phyloP scores from a whole-genome alignment of 2,329 filamentous ascomycete species.

The Colletotrichum chlorophyti region DNA sequence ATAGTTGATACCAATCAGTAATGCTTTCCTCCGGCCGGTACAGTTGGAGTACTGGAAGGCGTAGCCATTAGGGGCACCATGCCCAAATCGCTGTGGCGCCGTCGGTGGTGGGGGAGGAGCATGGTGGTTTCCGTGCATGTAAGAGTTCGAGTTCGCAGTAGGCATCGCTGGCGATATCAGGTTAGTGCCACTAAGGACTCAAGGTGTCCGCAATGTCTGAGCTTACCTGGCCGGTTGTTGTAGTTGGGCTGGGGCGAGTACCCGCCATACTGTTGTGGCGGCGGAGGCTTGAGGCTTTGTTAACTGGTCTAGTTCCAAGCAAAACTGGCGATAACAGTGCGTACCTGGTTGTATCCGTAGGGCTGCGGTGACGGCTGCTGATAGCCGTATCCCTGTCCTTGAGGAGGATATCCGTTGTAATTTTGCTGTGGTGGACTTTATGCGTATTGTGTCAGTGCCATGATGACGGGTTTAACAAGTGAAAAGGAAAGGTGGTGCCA shows the following conservation, averaged over 20 bases:
- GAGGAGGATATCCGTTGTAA: slow-evolving; percentile 55
- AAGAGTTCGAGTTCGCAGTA: slow-evolving; percentile 57
- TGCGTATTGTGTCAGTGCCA: slow-evolving; percentile 33
- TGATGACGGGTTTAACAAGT: slow-evolving; percentile 28
- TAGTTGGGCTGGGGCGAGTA: slow-evolving; percentile 55
- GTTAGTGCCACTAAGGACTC: no score
- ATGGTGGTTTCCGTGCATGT: slow-evolving; percentile 61
- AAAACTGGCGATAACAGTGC: slow-evolving; percentile 20
- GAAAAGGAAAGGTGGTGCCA: slow-evolving; percentile 39
- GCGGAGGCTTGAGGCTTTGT: slow-evolving; percentile 37
- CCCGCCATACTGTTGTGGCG: slow-evolving; percentile 52
- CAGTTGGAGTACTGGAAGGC: slow-evolving; percentile 92
- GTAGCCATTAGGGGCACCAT: slow-evolving; percentile 81
- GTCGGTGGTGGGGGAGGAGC: slow-evolving; percentile 72
- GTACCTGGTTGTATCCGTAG: slow-evolving; percentile 51
- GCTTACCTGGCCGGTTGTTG: slow-evolving; percentile 55
- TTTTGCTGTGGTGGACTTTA: slow-evolving; percentile 47
- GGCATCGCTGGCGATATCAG: slow-evolving; percentile 43
- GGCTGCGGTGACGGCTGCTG: slow-evolving; percentile 58
- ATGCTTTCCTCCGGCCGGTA: slow-evolving; percentile 85
- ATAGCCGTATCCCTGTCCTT: slow-evolving; percentile 50
- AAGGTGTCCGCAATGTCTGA: no score
- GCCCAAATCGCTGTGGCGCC: slow-evolving; percentile 75
- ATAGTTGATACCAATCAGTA: slow-evolving; percentile 96
- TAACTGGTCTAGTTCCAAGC: slow-evolving; percentile 29